These are phyloP conservation scores for Capronia coronata DNA, from an alignment of 2,329 filamentous ascomycete species.

Conservation along the genomic window DNA sequence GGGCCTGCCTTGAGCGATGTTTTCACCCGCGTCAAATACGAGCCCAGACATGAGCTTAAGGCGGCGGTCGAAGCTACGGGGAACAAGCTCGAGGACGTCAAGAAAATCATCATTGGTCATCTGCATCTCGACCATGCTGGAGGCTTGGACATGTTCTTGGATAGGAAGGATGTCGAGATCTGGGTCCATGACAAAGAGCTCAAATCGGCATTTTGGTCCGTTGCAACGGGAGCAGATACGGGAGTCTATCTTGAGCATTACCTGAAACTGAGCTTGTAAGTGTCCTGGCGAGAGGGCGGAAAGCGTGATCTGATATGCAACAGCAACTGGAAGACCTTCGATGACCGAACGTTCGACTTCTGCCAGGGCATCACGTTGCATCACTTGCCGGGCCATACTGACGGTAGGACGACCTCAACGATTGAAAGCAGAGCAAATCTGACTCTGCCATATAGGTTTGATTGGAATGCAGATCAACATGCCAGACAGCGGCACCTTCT, in stretches of 20 bases:
- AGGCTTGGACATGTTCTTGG: constrained; percentile 25
- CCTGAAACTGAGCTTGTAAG: constrained; percentile 26
- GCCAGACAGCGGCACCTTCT: constrained; percentile 26
- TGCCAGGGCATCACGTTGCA: constrained; percentile 28
- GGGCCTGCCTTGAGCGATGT: constrained; percentile 24
- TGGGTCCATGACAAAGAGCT: constrained; percentile 27
- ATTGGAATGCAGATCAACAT: constrained; percentile 29
- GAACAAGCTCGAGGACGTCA: constrained; percentile 27
- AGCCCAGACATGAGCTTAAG: constrained; percentile 24
- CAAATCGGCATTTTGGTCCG: constrained; percentile 25
- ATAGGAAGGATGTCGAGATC: constrained; percentile 24
- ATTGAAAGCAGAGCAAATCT: constrained; percentile 1
- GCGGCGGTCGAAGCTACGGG: constrained; percentile 27
- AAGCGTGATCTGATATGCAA: constrained; percentile 2
- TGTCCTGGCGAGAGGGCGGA: neutral
- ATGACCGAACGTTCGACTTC: constrained; percentile 27
- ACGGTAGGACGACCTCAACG: constrained; percentile 22
- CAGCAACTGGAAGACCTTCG: constrained; percentile 28
- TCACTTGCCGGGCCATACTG: constrained; percentile 27
- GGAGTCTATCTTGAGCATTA: constrained; percentile 29
- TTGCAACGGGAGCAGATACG: constrained; percentile 26
- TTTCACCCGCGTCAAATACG: constrained; percentile 24
- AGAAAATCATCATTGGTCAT: constrained; percentile 29
- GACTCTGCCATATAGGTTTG: constrained; percentile 15
- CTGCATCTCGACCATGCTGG: constrained; percentile 28